Evolutionary conservation across 352 stramenopile species (phyloP).

Genomic region (Halophytophthora batemanensis): DNA sequence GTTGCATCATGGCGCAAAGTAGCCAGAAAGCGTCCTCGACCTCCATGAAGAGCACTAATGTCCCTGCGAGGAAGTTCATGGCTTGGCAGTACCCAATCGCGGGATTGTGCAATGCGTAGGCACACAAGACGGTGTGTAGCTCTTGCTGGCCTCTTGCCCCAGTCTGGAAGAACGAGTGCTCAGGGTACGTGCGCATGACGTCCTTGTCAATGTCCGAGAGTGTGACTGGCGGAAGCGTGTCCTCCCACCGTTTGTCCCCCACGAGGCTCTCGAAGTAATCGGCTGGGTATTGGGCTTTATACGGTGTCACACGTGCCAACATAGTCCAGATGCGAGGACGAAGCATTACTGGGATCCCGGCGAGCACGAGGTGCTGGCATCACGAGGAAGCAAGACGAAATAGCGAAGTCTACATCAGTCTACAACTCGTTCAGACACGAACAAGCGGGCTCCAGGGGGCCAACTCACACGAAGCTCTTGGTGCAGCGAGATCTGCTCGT

Average conservation of each 20-base stretch:
- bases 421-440: too few species aligned
- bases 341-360: conserved; percentile 38
- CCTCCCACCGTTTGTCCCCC: background rate
- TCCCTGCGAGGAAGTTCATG: conserved; percentile 78
- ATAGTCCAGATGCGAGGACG: conserved; percentile 39
- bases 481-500: background rate
- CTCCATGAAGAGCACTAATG: conserved; percentile 62
- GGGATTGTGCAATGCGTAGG: conserved; percentile 57
- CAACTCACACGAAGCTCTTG: conserved; percentile 1
- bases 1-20: conserved; percentile 66
- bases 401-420: too few species aligned
- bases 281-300: conserved; percentile 22
- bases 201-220: conserved; percentile 65
- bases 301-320: conserved; percentile 30
- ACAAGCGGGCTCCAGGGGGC: background rate
- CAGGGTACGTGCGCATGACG: conserved; percentile 56
- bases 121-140: conserved; percentile 51
- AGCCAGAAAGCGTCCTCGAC: conserved; percentile 83
- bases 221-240: conserved; percentile 13
- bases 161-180: conserved; percentile 51
- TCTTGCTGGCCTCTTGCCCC: conserved; percentile 38
- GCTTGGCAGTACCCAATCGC: conserved; percentile 66
- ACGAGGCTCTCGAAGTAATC: conserved; percentile 35
- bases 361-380: conserved; percentile 34
- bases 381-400: background rate